Evolutionary conservation across 805 yeast genomes (phyloP), one percentile per base, ranked within the genome.

Genomic region (Scheffersomyces ergatensis): DNA sequence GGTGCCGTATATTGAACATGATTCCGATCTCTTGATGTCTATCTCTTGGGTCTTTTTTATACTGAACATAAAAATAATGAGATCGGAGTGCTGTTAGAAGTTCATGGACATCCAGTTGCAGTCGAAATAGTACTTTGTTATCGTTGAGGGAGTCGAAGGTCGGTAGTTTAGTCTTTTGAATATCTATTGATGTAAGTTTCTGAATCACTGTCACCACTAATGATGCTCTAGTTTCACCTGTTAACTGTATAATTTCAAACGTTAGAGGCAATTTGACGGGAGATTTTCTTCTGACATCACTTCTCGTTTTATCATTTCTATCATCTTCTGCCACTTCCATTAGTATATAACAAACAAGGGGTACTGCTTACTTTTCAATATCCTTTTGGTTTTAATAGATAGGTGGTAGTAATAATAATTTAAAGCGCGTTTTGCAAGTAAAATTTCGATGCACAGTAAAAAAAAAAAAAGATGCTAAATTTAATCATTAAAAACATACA

Each of bases 151-250:
- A 4, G 3, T n/a, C 6, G 19, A 35, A 15, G 16, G 6, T 12
- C 17, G 36, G 33, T 6, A 14, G 21, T 5, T 8, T 20, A 5
- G 39, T 33, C 7, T 31, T 25, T 3, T 34, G 32, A 13, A 43
- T 16, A 16, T 30, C 16, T 17, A 45, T 20, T 14, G 38, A 25
- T 19, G 24, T 23, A 13, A 43, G 17, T 39, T 30, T 25, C 20
- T 52, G 49, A 18, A 51, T 16, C 3, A 53, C 37, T 3, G 55
- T 53, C 15, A 52, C 38, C 8, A 37, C 25, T 16, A 24, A 14
- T 13, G 32, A 7, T 6, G n/a, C 31, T 15, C 23, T 5, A n/a
- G 15, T 18, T 12, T n/a, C 17, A 14, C 11, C 18, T 9, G 12
- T 26, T 12, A 29, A 29, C 32, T 8, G 32, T 29, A 14, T 6